Conservation (phyloP, 2,329 filamentous ascomycete species). For the Cladosporium cucumerinum region DNA sequence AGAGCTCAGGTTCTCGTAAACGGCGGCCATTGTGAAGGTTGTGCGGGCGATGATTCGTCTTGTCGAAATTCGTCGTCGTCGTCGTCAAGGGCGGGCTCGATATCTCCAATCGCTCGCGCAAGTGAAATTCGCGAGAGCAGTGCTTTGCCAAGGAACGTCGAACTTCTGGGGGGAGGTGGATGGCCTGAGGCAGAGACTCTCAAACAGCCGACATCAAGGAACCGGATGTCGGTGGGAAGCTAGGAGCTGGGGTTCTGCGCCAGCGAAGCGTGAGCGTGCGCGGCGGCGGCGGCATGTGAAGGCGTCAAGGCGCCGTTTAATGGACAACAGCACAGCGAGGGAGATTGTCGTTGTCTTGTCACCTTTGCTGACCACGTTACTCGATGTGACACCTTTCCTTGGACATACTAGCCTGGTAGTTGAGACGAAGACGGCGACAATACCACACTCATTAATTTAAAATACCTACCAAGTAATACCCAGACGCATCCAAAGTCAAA, state of each 20-base stretch:
- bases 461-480: neutral
- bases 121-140: conserved; percentile 3
- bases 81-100: conserved; percentile 5
- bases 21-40: conserved; percentile 47
- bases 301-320: neutral
- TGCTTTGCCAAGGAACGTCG: neutral
- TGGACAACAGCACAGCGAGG: neutral
- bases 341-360: neutral
- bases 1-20: conserved; percentile 66
- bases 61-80: conserved; percentile 12
- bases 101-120: neutral
- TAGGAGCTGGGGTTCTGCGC: neutral
- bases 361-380: neutral
- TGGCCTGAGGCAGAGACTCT: neutral
- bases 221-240: conserved; percentile 11
- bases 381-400: neutral
- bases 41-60: conserved; percentile 14
- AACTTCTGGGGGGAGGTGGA: neutral
- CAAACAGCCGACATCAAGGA: neutral
- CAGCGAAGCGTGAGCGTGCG: neutral
- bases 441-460: neutral
- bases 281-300: conserved; percentile 10
- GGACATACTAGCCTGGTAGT: neutral
- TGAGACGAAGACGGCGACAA: neutral
- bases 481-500: neutral